Evolutionary conservation across 306 rosid genomes (phyloP).

Genomic region (Acacia melanoxylon): DNA sequence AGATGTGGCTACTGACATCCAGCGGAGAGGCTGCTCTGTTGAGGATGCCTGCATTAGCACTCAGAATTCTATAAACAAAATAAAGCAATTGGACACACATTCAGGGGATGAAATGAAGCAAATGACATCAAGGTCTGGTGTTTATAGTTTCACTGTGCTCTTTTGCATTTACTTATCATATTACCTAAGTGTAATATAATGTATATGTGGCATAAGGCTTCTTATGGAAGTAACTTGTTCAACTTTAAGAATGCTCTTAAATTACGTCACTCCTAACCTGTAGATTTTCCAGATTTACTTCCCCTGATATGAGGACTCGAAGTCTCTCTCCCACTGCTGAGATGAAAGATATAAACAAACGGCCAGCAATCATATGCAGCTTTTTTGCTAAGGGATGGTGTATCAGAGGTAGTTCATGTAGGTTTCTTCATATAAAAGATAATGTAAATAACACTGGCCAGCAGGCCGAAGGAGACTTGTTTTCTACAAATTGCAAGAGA

Average conservation of each 20-base stretch:
- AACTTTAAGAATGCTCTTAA: slow-evolving; percentile 32
- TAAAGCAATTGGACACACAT: slow-evolving; percentile 42
- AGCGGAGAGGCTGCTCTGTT: slow-evolving; percentile 8
- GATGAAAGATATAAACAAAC: slow-evolving; percentile 53
- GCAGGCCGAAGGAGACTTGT: slow-evolving; percentile 52
- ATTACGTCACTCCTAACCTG: slow-evolving; percentile 36
- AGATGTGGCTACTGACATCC: slow-evolving; percentile 36
- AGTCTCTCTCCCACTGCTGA: slow-evolving; percentile 56
- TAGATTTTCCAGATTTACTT: slow-evolving; percentile 53
- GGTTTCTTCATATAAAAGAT: slow-evolving; percentile 79
- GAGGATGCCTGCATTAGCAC: slow-evolving; percentile 37
- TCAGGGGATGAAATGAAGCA: slow-evolving; percentile 41
- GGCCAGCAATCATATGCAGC: slow-evolving; percentile 56
- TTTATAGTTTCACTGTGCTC: slow-evolving; percentile 21
- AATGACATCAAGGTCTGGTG: slow-evolving; percentile 61
- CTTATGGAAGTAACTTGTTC: slow-evolving; percentile 32
- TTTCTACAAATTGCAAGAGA: slow-evolving; percentile 44
- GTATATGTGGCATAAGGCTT: not conserved
- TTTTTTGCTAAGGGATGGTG: slow-evolving; percentile 97
- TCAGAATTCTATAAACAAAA: slow-evolving; percentile 33
- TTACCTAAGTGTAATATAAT: slow-evolving; percentile 23
- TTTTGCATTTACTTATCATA: slow-evolving; percentile 27
- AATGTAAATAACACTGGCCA: slow-evolving; percentile 31
- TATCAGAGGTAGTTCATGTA: slow-evolving; percentile 82
- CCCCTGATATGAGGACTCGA: slow-evolving; percentile 45